Evolutionary conservation across 805 yeast species (phyloP).

Genomic region (Metschnikowia matae): DNA sequence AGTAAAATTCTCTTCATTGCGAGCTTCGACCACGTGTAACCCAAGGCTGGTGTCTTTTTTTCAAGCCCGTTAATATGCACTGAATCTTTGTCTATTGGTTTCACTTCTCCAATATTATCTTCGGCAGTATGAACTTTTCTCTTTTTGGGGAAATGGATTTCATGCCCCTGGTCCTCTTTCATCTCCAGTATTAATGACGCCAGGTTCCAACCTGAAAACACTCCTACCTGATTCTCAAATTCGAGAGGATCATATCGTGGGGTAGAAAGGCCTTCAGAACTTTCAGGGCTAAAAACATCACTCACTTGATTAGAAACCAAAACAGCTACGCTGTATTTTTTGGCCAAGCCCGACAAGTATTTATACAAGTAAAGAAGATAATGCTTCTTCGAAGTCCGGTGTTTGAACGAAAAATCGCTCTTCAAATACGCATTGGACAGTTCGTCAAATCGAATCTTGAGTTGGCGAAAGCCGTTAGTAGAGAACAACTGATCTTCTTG

Average conservation of each 20-base stretch:
- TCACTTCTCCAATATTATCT: not conserved
- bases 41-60: constrained; percentile 16
- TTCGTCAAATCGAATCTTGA: constrained; percentile 27
- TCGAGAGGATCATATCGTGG: constrained; percentile 33
- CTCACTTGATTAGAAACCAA: constrained; percentile 79
- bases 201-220: constrained; percentile 71
- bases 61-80: constrained; percentile 1
- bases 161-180: not conserved
- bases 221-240: constrained; percentile 64
- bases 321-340: constrained; percentile 49
- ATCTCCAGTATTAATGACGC: not conserved
- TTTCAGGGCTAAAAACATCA: constrained; percentile 36
- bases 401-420: constrained; percentile 13
- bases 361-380: constrained; percentile 43
- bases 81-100: no score
- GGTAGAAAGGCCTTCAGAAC: constrained; percentile 21
- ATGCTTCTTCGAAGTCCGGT: constrained; percentile 37
- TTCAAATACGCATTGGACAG: constrained; percentile 18
- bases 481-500: constrained; percentile 13
- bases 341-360: constrained; percentile 48
- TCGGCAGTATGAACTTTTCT: not conserved
- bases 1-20: constrained; percentile 13
- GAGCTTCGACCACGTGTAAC: constrained; percentile 19
- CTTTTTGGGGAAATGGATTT: not conserved
- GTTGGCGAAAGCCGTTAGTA: constrained; percentile 5